phyloP scores from a whole-genome alignment of 2,329 filamentous ascomycete genomes.

The Calonectria ilicicola region DNA sequence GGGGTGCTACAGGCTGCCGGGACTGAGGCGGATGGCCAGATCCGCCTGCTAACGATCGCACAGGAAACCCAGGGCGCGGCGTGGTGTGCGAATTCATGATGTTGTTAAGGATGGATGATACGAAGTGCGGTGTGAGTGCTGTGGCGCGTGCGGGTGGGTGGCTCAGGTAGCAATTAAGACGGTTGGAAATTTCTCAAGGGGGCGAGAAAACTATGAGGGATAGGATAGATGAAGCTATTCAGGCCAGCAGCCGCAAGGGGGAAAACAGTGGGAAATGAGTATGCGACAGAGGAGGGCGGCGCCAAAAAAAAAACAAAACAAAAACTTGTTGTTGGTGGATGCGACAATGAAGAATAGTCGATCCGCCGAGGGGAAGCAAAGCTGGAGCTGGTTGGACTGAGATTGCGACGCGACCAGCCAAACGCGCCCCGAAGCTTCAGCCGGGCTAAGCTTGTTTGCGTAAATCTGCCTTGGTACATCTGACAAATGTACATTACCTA shows the following conservation, averaged over 20 bases:
- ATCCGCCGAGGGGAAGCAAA: not conserved
- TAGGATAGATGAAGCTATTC: conserved; percentile 22
- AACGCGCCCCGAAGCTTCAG: conserved; percentile 18
- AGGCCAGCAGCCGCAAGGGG: conserved; percentile 24
- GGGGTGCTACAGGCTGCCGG: conserved; percentile 48
- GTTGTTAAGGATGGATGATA: conserved; percentile 20
- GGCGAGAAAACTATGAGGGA: not conserved
- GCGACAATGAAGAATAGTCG: conserved; percentile 25
- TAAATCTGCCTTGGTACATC: conserved; percentile 44
- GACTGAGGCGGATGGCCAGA: conserved; percentile 48
- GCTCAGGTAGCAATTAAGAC: conserved; percentile 25
- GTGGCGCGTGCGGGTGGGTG: conserved; percentile 8
- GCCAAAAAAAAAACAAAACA: conserved; percentile 31
- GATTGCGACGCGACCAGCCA: conserved; percentile 42
- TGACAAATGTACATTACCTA: conserved; percentile 38
- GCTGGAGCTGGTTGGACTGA: conserved; percentile 18
- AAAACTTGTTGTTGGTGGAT: conserved; percentile 11
- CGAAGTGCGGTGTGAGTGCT: conserved; percentile 17
- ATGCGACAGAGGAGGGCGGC: conserved; percentile 30
- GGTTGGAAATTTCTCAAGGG: conserved; percentile 1
- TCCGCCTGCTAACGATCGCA: conserved; percentile 48
- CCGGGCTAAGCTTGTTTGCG: conserved; percentile 5
- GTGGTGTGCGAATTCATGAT: conserved; percentile 54
- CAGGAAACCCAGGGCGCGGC: conserved; percentile 50
- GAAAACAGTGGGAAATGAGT: conserved; percentile 11